A percentile compares a stretch with the other conserved stretches of the same genome.
phyloP scores from a whole-genome alignment of 345 rosid species.

The Isatis tinctoria region DNA sequence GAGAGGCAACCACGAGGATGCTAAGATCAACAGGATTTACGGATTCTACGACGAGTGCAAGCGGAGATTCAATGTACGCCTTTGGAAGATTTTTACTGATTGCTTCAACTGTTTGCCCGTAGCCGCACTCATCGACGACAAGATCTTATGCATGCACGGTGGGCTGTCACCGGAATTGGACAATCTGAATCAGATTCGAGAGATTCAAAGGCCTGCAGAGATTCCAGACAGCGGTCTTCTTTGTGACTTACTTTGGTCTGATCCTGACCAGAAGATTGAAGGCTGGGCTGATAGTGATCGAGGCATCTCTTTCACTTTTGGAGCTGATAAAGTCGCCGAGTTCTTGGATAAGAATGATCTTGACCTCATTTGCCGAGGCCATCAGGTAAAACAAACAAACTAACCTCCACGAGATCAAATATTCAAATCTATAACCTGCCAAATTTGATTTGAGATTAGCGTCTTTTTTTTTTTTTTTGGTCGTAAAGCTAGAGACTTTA shows the following conservation, averaged over 20 bases:
- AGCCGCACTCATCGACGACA: conserved; percentile 77
- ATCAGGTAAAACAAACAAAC: conserved; percentile 57
- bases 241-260: conserved; percentile 96
- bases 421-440: neutral
- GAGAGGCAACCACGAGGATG: conserved; percentile 96
- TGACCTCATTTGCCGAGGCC: conserved; percentile 94
- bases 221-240: conserved; percentile 89
- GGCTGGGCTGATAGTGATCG: conserved; percentile 91
- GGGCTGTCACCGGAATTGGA: conserved; percentile 86
- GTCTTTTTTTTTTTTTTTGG: neutral
- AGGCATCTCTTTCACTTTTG: conserved; percentile 84
- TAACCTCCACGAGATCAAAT: neutral
- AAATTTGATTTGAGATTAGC: neutral
- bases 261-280: conserved; percentile 61
- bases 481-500: neutral
- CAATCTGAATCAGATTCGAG: conserved; percentile 61
- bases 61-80: conserved; percentile 85
- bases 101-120: conserved; percentile 93
- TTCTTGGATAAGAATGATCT: conserved; percentile 83
- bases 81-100: conserved; percentile 86
- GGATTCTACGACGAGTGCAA: conserved; percentile 97
- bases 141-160: conserved; percentile 96
- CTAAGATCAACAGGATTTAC: conserved; percentile 86
- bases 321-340: conserved; percentile 68
- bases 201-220: conserved; percentile 74